A percentile compares a stretch with the other conserved stretches of the same genome.
These are phyloP conservation scores for Basidiobolus meristosporus DNA, from an alignment of 371 early-diverging fungal genomes.

Conservation along the genomic window DNA sequence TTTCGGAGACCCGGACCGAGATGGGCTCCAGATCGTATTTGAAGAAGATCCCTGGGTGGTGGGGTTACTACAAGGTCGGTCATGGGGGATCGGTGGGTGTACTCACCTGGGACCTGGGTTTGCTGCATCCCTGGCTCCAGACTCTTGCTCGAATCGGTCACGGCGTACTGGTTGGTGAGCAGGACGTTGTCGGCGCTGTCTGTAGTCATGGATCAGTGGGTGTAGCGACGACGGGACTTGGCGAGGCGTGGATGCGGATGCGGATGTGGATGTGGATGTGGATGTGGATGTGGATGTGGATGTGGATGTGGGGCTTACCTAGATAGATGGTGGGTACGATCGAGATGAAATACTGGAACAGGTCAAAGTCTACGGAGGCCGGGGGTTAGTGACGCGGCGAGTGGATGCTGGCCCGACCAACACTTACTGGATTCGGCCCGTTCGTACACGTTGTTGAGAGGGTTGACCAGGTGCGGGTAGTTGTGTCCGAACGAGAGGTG, in stretches of 20 bases:
- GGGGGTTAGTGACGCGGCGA: background rate
- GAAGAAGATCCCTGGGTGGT: slow-evolving; percentile 74
- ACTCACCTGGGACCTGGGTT: no score
- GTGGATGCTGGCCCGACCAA: no score
- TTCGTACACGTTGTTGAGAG: slow-evolving; percentile 64
- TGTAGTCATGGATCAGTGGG: slow-evolving; percentile 24
- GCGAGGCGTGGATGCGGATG: no score
- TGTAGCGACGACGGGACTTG: no score
- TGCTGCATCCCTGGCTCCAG: no score
- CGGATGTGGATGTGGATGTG: no score
- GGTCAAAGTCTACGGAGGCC: slow-evolving; percentile 26
- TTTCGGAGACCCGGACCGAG: slow-evolving; percentile 55
- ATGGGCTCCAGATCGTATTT: slow-evolving; percentile 84
- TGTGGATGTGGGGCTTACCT: no score
- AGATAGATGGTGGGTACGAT: slow-evolving; percentile 78
- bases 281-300: no score
- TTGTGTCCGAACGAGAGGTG: slow-evolving; percentile 71
- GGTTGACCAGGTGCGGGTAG: slow-evolving; percentile 71
- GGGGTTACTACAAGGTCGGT: no score
- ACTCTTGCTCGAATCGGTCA: no score
- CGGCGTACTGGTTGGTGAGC: slow-evolving; percentile 82
- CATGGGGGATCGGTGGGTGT: no score
- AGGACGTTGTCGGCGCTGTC: slow-evolving; percentile 23
- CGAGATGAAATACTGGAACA: slow-evolving; percentile 66
- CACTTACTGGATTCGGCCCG: slow-evolving; percentile 28